Evolutionary conservation across 2,329 filamentous ascomycete species (phyloP), one percentile per base, ranked within the genome.

Genomic region (Colletotrichum cereale): DNA sequence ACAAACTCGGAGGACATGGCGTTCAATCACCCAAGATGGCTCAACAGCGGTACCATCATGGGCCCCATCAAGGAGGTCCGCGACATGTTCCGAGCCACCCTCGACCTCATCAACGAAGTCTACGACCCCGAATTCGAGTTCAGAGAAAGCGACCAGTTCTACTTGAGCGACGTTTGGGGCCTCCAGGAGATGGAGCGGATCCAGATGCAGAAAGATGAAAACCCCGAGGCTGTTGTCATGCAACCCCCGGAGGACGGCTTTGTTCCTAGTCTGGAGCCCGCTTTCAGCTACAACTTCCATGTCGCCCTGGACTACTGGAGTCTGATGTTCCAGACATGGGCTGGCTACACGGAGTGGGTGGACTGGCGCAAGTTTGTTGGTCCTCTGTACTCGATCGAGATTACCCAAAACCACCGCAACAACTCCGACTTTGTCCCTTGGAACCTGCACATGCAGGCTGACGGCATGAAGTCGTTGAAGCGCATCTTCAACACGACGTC

Each of bases 31-130:
- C 80, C 83, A 10, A 79, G 80, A 26, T 85, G 80, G 79, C 77
- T 85, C 42, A 85, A 85, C 75, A 85, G 84, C 5, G 84, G 84
- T n/a, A 84, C 83, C 21, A 79, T 84, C 34, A 83, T 85, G 57
- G 84, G 82, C 0, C 83, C 82, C 1, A 73, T 82, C 24, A 75
- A 74, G 50, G 77, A 80, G 62, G 66, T 80, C n/a, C 76, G 78
- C 14, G 72, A 66, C 11, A 73, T 81, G 48, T 79, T 81, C 72
- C 73, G 77, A 29, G 78, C 77, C 26, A 79, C 79, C 10, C 73
- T 78, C 65, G 73, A 75, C 38, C 74, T 76, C 55, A 79, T 85
- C 60, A 74, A 78, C 42, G 76, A 77, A 14, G 80, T 82, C 1
- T 80, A 81, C 67, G 77, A 83, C 24, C 68, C 75, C 3, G 62